These are phyloP conservation scores for Cryphonectria naterciae DNA, from an alignment of 2,329 filamentous ascomycete genomes.

Conservation along the genomic window DNA sequence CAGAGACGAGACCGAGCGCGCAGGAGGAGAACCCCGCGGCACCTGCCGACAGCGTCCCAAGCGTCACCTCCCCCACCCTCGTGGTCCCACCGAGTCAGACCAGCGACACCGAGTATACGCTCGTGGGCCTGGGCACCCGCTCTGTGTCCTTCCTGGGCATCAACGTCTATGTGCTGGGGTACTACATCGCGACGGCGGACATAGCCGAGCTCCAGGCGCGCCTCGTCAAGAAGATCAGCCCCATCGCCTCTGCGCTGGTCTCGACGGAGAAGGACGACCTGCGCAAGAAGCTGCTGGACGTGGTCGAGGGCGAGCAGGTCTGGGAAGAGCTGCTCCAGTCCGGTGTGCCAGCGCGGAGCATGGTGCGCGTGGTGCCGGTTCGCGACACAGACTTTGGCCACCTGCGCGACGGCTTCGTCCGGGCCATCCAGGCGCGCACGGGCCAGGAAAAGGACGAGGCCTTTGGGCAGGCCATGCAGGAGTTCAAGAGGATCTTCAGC, in stretches of 20 bases:
- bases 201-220: constrained; percentile 78
- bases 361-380: constrained; percentile 85
- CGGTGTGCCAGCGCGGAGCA: constrained; percentile 69
- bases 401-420: constrained; percentile 86
- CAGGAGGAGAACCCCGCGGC: constrained; percentile 27
- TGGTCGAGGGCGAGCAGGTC: constrained; percentile 67
- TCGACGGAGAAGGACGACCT: constrained; percentile 78
- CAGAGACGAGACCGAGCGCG: constrained; percentile 16
- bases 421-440: constrained; percentile 75
- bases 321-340: constrained; percentile 74
- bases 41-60: constrained; percentile 32
- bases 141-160: constrained; percentile 89
- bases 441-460: constrained; percentile 68
- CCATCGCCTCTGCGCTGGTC: constrained; percentile 80
- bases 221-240: constrained; percentile 76
- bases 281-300: constrained; percentile 70
- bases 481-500: constrained; percentile 83
- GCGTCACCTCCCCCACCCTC: constrained; percentile 38
- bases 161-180: constrained; percentile 91
- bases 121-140: constrained; percentile 85
- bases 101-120: constrained; percentile 73
- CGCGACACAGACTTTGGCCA: constrained; percentile 94
- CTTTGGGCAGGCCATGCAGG: constrained; percentile 74
- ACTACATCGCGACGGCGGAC: constrained; percentile 86
- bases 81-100: constrained; percentile 32